Base-by-base conservation (phyloP, 169 alveolate species). In the Plasmodium chabaudi region DNA sequence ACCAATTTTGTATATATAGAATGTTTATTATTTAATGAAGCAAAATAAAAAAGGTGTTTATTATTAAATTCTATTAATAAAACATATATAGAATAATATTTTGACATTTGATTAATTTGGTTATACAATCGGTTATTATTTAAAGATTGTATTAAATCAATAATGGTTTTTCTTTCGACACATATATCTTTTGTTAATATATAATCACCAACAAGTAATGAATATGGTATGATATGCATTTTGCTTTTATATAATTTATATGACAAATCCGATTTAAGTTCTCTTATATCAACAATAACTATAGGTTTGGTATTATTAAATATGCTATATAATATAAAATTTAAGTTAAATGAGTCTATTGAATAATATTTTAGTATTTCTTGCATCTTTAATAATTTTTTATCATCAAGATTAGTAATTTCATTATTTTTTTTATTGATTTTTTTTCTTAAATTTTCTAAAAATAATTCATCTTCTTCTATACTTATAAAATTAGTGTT, bases 201-300 rank as follows among this genome's bases (percentile, higher is more conserved):
- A 88, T 95, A 95, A 87, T 95, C 97, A 6, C 97, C 97, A 56
- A 94, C 92, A 59, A 91, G 95, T 56, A 95, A 89, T 19, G 92
- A 82, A 44, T 91, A 65, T 7, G 97, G 97, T 49, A 94, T 88
- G 27, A 95, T 89, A 55, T 93, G 92, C 53, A 94, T 64, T 7
- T 97, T 96, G 25, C 91, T 92, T 72, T 87, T 92, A 88, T 90
- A 95, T 42, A 95, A 92, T 86, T 93, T 93, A 71, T 88, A 95
- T 17, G 97, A 95, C 73, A 95, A 88, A 55, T 93, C 93, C 10
- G 96, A 89, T 70, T 91, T 88, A 44, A 95, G 73, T 67, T 95
- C 97, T 44, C 97, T 75, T 64, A 91, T 79, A 87, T 95, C 97
- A 9, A 95, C 94, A 1, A 95, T 68, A 39, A 93, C 94, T 44